These are phyloP conservation scores for Castanospermum australe DNA, from an alignment of 306 rosid species.

Conservation along the genomic window DNA sequence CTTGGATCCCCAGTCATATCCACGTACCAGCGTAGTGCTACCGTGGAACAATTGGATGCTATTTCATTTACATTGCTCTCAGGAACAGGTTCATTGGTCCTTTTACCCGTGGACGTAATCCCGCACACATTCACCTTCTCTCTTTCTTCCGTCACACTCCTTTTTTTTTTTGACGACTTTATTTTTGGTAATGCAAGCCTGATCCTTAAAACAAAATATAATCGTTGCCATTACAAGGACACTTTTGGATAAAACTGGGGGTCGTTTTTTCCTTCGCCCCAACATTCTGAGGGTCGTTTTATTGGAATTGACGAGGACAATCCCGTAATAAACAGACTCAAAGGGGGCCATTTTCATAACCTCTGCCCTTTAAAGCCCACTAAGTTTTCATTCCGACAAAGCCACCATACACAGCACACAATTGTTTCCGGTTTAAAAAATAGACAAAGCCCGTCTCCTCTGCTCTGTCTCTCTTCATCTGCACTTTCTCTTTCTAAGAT, in stretches of 20 bases:
- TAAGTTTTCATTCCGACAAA: neutral
- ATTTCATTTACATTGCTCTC: no score
- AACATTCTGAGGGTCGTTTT: neutral
- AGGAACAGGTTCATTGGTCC: neutral
- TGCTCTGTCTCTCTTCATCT: neutral
- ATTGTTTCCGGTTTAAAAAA: no score
- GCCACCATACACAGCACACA: no score
- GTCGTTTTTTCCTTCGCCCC: neutral
- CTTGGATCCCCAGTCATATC: neutral
- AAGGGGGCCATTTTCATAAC: conserved; percentile 14
- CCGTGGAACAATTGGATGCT: no score
- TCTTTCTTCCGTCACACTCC: neutral
- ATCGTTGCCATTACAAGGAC: neutral
- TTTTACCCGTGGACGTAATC: neutral
- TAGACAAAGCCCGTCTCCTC: no score
- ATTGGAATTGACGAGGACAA: neutral
- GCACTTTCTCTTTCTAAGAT: neutral
- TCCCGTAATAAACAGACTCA: conserved; percentile 12
- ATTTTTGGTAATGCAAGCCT: neutral
- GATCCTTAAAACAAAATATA: neutral
- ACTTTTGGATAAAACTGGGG: neutral
- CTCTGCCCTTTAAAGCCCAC: neutral
- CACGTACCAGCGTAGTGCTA: neutral
- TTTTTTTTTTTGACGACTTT: neutral
- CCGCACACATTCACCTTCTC: neutral